Base-by-base conservation (phyloP, 225 moss, liverwort and hornwort genomes). In the Physcomitrium patens region DNA sequence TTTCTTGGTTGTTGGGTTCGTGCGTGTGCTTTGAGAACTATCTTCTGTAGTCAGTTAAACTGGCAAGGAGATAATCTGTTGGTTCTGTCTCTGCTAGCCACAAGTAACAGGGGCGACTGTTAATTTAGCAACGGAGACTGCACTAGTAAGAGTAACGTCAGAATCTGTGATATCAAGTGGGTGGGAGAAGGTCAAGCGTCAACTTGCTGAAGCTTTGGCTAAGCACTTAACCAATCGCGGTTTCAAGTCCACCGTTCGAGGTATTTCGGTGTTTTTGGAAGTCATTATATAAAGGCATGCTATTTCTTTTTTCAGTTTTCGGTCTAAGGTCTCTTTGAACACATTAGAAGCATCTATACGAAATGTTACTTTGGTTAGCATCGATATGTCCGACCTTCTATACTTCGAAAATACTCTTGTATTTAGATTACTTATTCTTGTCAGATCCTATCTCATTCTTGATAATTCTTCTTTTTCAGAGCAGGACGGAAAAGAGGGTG, bases 101-200 rank as follows among this genome's bases (percentile, higher is more conserved):
- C 91, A 88, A 83, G 99, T 99, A n/a, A 87, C 93, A 50, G 71
- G 91, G 26, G 99, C 99, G 64, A 91, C 93, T 71, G 99, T 99
- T 60, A 95, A 99, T 75, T 79, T 99, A 65, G 99, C 99, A 23
- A 95, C 95, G 18, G 99, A 99, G 88, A 99, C 99, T 66, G 99
- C 99, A 50, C 84, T 99, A 70, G 99, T 99, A 47, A 79, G 93
- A 81, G 78, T 99, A 27, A 77, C 70, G 68, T 79, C 85, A n/a
- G 92, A 93, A 46, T 76, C 82, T 76, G 83, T 85, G 72, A 80
- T 87, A 26, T 71, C 91, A 55, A 86, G 74, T 72, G 99, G 86
- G 49, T 86, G 86, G 89, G 87, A 79, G 66, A 90, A 85, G 67
- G 72, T 74, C 22, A 99, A 93, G 88, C 71, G 68, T 45, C 91